These are phyloP conservation scores for Teunomyces barrocoloradensis DNA, from an alignment of 805 yeast genomes.

Conservation along the genomic window DNA sequence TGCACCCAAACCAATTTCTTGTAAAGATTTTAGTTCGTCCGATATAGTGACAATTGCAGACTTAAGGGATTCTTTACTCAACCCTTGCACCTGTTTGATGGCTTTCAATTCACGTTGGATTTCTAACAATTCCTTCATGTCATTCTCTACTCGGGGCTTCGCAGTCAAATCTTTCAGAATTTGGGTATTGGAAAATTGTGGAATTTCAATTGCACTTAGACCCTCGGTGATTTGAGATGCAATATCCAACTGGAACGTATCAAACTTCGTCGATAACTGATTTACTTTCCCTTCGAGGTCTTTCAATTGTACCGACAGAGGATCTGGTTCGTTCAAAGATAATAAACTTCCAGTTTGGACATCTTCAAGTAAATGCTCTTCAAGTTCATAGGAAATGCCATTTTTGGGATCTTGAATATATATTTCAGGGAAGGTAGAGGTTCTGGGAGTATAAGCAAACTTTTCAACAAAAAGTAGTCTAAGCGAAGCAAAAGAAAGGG, in stretches of 20 bases:
- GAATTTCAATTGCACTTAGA: slow-evolving; percentile 19
- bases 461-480: slow-evolving; percentile 80
- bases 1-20: slow-evolving; percentile 41
- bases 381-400: slow-evolving; percentile 74
- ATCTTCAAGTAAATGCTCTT: slow-evolving; percentile 61
- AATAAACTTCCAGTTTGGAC: slow-evolving; percentile 60
- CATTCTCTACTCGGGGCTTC: not conserved
- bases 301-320: slow-evolving; percentile 14
- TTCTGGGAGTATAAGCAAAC: slow-evolving; percentile 78
- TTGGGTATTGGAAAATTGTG: slow-evolving; percentile 1
- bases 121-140: slow-evolving; percentile 34
- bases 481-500: slow-evolving; percentile 51
- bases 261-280: slow-evolving; percentile 16
- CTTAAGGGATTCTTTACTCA: slow-evolving; percentile 42
- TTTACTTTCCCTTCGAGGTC: slow-evolving; percentile 19
- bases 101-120: slow-evolving; percentile 59
- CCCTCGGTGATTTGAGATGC: slow-evolving; percentile 17
- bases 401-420: slow-evolving; percentile 62
- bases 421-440: slow-evolving; percentile 71
- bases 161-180: not conserved
- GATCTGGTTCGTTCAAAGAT: slow-evolving; percentile 50
- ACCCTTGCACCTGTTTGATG: slow-evolving; percentile 53
- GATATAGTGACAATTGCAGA: slow-evolving; percentile 43
- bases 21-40: slow-evolving; percentile 50
- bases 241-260: slow-evolving; percentile 12